Evolutionary conservation across 2,329 filamentous ascomycete species (phyloP).

Genomic region (Rhytidhysteron rufulum): DNA sequence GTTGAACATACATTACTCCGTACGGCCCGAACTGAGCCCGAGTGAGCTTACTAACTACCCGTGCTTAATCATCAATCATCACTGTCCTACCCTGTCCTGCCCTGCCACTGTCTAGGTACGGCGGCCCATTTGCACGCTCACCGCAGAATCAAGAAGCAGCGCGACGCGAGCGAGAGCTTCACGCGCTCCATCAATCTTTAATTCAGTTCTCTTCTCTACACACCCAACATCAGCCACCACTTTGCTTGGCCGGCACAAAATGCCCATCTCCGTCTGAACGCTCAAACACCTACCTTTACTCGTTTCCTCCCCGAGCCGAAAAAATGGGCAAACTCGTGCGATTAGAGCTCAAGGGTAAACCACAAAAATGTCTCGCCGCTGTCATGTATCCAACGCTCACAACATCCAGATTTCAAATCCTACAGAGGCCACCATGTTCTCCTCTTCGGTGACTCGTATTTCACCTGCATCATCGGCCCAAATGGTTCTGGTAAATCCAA

Average conservation of each 20-base stretch:
- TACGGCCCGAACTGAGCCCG: too few species aligned
- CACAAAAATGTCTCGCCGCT: slow-evolving; percentile 3
- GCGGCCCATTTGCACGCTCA: too few species aligned
- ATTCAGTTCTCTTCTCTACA: too few species aligned
- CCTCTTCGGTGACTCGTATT: slow-evolving; percentile 95
- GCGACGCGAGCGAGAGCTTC: too few species aligned
- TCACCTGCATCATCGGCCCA: slow-evolving; percentile 97
- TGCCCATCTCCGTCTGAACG: neutral
- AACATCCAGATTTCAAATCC: slow-evolving; percentile 84
- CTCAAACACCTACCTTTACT: neutral
- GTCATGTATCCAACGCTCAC: slow-evolving; percentile 17
- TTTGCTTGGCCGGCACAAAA: too few species aligned
- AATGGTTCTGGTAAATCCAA: slow-evolving; percentile 99
- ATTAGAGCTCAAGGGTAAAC: slow-evolving; percentile 86
- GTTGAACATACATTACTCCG: too few species aligned
- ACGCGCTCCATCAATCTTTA: too few species aligned
- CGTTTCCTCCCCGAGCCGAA: too few species aligned
- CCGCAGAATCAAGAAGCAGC: too few species aligned
- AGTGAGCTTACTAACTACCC: neutral
- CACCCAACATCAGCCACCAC: too few species aligned
- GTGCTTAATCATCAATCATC: neutral
- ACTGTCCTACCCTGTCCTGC: too few species aligned
- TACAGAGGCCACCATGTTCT: slow-evolving; percentile 96
- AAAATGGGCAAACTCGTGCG: slow-evolving; percentile 97
- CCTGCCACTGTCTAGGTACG: too few species aligned